Percentiles rank a stretch among this genome's conserved stretches.
Conservation (phyloP, 345 rosid genomes). For the Cardamine resedifolia region DNA sequence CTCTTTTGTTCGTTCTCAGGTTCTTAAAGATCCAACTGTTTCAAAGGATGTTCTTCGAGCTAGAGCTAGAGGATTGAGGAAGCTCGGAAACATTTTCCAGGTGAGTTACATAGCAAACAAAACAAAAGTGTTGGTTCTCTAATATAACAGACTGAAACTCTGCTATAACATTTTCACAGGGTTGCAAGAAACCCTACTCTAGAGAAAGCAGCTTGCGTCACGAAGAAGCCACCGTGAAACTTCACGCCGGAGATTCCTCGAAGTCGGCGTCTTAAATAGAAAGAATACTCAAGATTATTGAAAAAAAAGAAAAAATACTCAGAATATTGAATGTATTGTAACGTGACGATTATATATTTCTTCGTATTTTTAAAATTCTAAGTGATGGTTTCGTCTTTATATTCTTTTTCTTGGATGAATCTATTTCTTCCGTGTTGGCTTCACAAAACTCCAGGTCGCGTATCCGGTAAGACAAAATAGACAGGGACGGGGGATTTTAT, state of each 20-base stretch:
- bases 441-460: conserved; percentile 34
- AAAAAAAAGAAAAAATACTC: neutral
- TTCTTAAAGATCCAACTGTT: conserved; percentile 79
- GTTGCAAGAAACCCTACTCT: conserved; percentile 66
- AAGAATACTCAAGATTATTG: too few relatives aligned
- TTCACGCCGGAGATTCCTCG: conserved; percentile 29
- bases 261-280: conserved; percentile 27
- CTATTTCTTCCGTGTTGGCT: conserved; percentile 32
- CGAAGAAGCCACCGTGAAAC: conserved; percentile 44
- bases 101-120: conserved; percentile 42
- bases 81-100: conserved; percentile 87
- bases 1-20: conserved; percentile 43
- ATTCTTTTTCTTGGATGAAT: conserved; percentile 7
- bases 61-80: conserved; percentile 73
- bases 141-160: neutral
- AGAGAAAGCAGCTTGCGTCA: conserved; percentile 82
- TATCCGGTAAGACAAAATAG: conserved; percentile 24
- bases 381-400: conserved; percentile 35
- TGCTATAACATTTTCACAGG: conserved; percentile 48
- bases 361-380: neutral
- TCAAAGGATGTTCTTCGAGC: conserved; percentile 59
- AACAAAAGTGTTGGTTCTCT: neutral
- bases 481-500: conserved; percentile 23
- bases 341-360: neutral
- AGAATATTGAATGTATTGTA: conserved; percentile 5